Conservation (phyloP, 352 stramenopile genomes). For the Globisporangium yorkense region DNA sequence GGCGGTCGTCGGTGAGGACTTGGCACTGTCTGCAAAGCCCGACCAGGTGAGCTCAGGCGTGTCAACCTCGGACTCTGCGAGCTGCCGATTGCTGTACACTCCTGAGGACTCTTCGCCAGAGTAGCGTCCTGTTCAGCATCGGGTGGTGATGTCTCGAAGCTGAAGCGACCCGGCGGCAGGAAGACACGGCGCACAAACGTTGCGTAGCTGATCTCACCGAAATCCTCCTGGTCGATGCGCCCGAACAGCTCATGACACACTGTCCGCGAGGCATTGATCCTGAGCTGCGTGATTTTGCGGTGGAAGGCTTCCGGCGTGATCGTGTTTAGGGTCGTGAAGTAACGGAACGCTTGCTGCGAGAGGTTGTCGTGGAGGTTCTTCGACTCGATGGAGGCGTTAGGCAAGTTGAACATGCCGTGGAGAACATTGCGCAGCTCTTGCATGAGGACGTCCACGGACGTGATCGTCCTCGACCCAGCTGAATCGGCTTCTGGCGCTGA, state of each 20-base stretch:
- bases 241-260: constrained; percentile 55
- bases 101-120: background rate
- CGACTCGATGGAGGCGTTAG: constrained; percentile 28
- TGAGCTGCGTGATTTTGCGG: constrained; percentile 52
- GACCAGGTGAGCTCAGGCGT: background rate
- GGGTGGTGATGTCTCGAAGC: constrained; percentile 6
- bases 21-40: background rate
- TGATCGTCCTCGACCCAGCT: constrained; percentile 14
- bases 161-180: constrained; percentile 31
- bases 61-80: background rate
- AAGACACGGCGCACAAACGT: constrained; percentile 61
- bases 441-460: constrained; percentile 39
- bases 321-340: constrained; percentile 72
- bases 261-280: constrained; percentile 33
- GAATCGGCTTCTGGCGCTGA: constrained; percentile 4
- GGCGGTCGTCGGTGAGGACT: constrained; percentile 1
- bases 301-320: constrained; percentile 68
- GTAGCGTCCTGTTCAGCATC: background rate
- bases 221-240: constrained; percentile 53
- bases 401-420: constrained; percentile 37
- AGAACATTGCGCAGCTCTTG: constrained; percentile 43
- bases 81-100: background rate
- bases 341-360: constrained; percentile 60
- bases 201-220: constrained; percentile 57
- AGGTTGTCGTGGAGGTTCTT: constrained; percentile 51